Evolutionary conservation across 441 rosid genomes (phyloP).

Genomic region (Hura crepitans): DNA sequence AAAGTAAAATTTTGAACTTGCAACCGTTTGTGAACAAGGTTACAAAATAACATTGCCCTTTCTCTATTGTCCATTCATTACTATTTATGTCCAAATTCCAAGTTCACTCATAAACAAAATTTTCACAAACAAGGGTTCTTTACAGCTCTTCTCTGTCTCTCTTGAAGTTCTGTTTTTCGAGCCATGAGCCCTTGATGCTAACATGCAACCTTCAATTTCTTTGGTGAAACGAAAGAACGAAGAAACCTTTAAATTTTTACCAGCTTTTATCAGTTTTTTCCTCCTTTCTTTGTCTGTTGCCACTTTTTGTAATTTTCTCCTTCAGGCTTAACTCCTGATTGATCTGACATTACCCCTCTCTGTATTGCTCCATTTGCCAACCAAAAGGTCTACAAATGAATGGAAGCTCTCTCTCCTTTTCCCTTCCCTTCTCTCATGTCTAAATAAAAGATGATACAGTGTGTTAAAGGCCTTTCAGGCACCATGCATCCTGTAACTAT

Average conservation of each 20-base stretch:
- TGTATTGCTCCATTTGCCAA: neutral
- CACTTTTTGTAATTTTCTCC: neutral
- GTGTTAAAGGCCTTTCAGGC: too few relatives aligned
- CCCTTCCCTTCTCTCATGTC: too few relatives aligned
- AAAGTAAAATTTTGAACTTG: neutral
- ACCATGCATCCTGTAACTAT: too few relatives aligned
- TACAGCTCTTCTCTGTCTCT: neutral
- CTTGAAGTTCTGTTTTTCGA: conserved; percentile 5
- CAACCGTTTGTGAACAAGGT: neutral
- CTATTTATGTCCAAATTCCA: neutral
- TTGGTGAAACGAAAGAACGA: neutral
- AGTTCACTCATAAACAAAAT: neutral
- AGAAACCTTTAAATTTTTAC: neutral
- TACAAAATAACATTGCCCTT: neutral
- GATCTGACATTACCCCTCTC: neutral
- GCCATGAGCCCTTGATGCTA: conserved; percentile 17
- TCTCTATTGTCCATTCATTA: neutral
- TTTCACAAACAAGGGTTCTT: neutral
- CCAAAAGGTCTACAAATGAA: neutral
- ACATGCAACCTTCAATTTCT: neutral
- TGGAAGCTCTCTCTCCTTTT: neutral
- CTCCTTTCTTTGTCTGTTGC: neutral
- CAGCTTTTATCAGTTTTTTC: neutral
- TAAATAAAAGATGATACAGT: neutral
- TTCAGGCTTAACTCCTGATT: neutral